A percentile compares a stretch with the other conserved stretches of the same genome.
These are phyloP conservation scores for Amanita exitialis DNA, from an alignment of 768 basidiomycete genomes.

Conservation along the genomic window DNA sequence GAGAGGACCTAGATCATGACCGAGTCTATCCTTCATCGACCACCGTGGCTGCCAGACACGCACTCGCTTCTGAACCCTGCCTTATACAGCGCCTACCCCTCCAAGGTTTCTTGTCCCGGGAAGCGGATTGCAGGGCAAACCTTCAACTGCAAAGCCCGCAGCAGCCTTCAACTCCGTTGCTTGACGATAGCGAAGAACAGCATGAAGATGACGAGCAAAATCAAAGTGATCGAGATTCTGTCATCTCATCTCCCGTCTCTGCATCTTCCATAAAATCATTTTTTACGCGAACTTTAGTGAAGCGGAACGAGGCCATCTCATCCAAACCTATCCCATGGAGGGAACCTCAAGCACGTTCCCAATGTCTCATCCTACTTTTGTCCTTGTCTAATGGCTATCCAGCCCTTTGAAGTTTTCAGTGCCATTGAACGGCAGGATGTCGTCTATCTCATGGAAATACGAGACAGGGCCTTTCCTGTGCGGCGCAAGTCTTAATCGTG, in stretches of 20 bases:
- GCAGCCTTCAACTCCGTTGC: slow-evolving; percentile 5
- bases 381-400: background rate
- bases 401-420: slow-evolving; percentile 58
- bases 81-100: slow-evolving; percentile 61
- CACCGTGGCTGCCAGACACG: slow-evolving; percentile 22
- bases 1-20: slow-evolving; percentile 15
- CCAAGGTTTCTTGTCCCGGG: slow-evolving; percentile 61
- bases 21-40: background rate
- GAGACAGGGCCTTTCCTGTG: slow-evolving; percentile 75
- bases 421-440: slow-evolving; percentile 84
- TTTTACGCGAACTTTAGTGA: slow-evolving; percentile 16
- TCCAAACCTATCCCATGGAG: slow-evolving; percentile 13
- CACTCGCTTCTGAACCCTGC: slow-evolving; percentile 41
- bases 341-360: slow-evolving; percentile 17
- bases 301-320: slow-evolving; percentile 9
- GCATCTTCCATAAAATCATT: slow-evolving; percentile 23
- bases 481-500: slow-evolving; percentile 15
- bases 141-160: slow-evolving; percentile 6
- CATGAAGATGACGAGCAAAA: slow-evolving; percentile 12
- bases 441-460: slow-evolving; percentile 72
- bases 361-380: slow-evolving; percentile 16
- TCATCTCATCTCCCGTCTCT: slow-evolving; percentile 16
- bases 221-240: slow-evolving; percentile 1
- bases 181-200: slow-evolving; percentile 12
- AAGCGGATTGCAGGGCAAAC: slow-evolving; percentile 53